Conservation (phyloP, 768 basidiomycete species). For the Pleurotus citrinopileatus region DNA sequence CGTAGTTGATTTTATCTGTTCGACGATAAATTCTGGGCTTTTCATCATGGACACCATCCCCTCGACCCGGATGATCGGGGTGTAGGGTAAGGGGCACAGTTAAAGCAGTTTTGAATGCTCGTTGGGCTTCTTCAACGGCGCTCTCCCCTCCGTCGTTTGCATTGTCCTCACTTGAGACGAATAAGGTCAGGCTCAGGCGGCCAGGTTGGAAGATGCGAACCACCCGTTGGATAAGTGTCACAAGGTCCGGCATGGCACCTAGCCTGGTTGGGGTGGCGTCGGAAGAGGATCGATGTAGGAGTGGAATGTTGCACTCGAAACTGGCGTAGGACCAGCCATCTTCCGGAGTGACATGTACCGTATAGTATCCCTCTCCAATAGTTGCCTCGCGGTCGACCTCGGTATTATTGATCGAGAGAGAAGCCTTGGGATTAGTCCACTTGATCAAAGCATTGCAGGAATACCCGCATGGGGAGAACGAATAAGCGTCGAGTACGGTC, state of each 20-base stretch:
- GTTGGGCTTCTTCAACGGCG: conserved; percentile 70
- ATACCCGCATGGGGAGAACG: conserved; percentile 95
- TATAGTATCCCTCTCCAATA: conserved; percentile 88
- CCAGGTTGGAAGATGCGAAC: conserved; percentile 92
- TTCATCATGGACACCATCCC: neutral
- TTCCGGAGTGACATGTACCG: conserved; percentile 98
- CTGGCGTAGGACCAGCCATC: conserved; percentile 98
- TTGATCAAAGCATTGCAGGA: conserved; percentile 87
- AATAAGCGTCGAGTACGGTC: conserved; percentile 88
- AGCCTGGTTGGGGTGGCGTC: conserved; percentile 25
- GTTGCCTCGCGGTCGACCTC: conserved; percentile 5
- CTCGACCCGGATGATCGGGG: conserved; percentile 9
- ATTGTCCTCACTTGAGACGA: conserved; percentile 71
- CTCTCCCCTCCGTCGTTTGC: conserved; percentile 42
- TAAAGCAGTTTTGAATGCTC: conserved; percentile 68
- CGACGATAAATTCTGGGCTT: conserved; percentile 53
- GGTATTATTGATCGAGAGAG: conserved; percentile 19
- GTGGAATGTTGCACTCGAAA: conserved; percentile 97
- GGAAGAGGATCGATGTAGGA: conserved; percentile 28
- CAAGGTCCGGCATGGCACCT: conserved; percentile 65
- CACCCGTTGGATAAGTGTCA: conserved; percentile 82
- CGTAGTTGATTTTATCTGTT: conserved; percentile 98
- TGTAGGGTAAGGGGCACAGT: conserved; percentile 22
- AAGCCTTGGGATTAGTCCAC: conserved; percentile 44
- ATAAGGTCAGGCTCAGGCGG: conserved; percentile 82